phyloP scores from a whole-genome alignment of 176 grass and related monocot genomes.

The Puccinellia tenuiflora region DNA sequence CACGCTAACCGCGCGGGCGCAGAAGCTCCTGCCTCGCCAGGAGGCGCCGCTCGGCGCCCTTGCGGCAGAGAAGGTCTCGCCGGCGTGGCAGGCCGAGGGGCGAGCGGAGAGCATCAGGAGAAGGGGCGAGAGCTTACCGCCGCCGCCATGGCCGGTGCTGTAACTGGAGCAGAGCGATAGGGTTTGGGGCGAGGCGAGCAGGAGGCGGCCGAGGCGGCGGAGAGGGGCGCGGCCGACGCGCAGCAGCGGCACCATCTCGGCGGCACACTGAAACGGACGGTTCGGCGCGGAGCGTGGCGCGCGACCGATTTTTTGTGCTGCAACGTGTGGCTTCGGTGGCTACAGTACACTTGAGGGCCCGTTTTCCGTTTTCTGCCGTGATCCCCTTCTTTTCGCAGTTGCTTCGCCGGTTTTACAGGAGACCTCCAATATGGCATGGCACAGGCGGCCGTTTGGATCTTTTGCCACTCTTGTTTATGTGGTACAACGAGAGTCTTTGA shows the following conservation, averaged over 20 bases:
- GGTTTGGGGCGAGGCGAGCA: background rate
- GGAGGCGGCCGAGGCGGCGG: conserved; percentile 28
- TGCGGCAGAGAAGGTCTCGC: background rate
- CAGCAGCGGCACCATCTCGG: conserved; percentile 31
- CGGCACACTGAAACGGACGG: background rate
- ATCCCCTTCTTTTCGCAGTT: background rate
- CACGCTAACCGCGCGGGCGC: conserved; percentile 2
- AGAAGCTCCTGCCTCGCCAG: conserved; percentile 7
- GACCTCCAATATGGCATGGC: too few species aligned
- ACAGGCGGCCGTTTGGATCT: background rate
- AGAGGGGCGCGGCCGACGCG: conserved; percentile 20
- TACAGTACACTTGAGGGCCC: background rate
- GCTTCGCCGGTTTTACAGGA: background rate
- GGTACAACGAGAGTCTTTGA: too few species aligned
- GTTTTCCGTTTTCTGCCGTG: background rate
- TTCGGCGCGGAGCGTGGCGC: background rate
- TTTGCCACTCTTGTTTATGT: too few species aligned
- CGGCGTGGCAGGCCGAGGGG: background rate
- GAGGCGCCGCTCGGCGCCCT: background rate
- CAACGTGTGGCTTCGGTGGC: background rate
- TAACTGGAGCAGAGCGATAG: background rate
- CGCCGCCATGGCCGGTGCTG: background rate
- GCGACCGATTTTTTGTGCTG: background rate
- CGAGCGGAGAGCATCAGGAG: conserved; percentile 1
- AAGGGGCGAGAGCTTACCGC: background rate